These are phyloP conservation scores for Ammopiptanthus mongolicus DNA, from an alignment of 306 rosid species.

Conservation along the genomic window DNA sequence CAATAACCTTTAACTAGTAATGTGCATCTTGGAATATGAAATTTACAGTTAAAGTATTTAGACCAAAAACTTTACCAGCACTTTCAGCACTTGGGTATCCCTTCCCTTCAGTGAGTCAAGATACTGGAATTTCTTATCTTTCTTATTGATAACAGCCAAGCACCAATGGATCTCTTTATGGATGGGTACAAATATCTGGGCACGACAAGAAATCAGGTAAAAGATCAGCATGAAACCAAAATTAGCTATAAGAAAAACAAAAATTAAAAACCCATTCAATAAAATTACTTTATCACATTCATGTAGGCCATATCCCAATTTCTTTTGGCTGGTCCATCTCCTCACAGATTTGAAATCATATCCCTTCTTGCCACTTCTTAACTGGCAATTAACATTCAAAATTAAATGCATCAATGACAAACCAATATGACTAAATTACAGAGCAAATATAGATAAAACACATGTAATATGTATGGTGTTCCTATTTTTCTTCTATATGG, in stretches of 20 bases:
- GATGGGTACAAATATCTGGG: conserved; percentile 84
- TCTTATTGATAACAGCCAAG: conserved; percentile 79
- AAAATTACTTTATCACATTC: conserved; percentile 82
- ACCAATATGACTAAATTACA: conserved; percentile 11
- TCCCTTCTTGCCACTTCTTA: conserved; percentile 54
- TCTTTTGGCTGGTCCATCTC: conserved; percentile 84
- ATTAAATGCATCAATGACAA: conserved; percentile 9
- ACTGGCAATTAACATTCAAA: conserved; percentile 37
- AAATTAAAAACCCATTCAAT: background rate
- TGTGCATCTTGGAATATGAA: background rate
- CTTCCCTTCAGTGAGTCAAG: conserved; percentile 77
- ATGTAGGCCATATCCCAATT: conserved; percentile 71
- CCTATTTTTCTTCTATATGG: background rate
- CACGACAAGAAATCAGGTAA: conserved; percentile 7
- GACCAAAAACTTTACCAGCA: conserved; percentile 56
- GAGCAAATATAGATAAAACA: background rate
- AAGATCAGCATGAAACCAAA: background rate
- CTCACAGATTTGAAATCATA: conserved; percentile 84
- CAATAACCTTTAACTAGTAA: background rate
- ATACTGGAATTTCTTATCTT: conserved; percentile 82
- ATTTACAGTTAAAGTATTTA: background rate
- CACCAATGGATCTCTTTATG: conserved; percentile 90
- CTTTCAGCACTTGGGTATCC: conserved; percentile 51
- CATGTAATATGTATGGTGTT: background rate
- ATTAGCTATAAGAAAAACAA: background rate